phyloP scores from a whole-genome alignment of 2,329 filamentous ascomycete species.

The Exophiala mesophila region DNA sequence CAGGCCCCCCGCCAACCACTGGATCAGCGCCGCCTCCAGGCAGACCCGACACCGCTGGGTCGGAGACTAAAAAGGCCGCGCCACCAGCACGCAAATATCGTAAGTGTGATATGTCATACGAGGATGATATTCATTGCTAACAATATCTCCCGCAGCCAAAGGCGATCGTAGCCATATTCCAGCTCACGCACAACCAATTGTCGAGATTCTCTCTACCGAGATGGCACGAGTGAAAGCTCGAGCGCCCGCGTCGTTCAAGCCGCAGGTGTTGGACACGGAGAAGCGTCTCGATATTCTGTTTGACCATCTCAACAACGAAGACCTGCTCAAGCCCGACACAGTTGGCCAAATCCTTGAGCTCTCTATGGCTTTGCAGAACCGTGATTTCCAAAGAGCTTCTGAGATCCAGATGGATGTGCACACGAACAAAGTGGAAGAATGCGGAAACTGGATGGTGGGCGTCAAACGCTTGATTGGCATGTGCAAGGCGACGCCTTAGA shows the following conservation, averaged over 20 bases:
- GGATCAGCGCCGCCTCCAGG: conserved; percentile 43
- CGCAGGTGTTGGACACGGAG: conserved; percentile 88
- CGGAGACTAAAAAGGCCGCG: conserved; percentile 44
- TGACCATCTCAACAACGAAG: conserved; percentile 94
- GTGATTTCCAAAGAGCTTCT: conserved; percentile 64
- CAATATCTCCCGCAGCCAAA: conserved; percentile 42
- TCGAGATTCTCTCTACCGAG: conserved; percentile 73
- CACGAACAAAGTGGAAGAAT: conserved; percentile 71
- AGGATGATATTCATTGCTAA: conserved; percentile 18
- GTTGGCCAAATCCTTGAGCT: conserved; percentile 44
- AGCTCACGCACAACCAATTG: conserved; percentile 66
- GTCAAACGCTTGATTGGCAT: conserved; percentile 73
- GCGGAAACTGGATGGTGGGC: conserved; percentile 82
- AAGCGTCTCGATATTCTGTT: conserved; percentile 92
- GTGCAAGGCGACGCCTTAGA: conserved; percentile 68
- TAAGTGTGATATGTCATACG: conserved; percentile 36
- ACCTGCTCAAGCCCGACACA: conserved; percentile 74
- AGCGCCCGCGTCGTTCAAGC: conserved; percentile 78
- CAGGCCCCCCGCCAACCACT: conserved; percentile 46
- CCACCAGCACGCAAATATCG: conserved; percentile 61
- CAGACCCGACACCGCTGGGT: conserved; percentile 46
- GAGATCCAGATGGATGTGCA: conserved; percentile 70
- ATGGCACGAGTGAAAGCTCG: conserved; percentile 83
- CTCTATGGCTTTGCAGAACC: conserved; percentile 60
- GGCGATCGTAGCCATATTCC: conserved; percentile 92